Evolutionary conservation across 176 grass and related monocot genomes (phyloP), one percentile per base, ranked within the genome.

Genomic region (Carex kokanica): DNA sequence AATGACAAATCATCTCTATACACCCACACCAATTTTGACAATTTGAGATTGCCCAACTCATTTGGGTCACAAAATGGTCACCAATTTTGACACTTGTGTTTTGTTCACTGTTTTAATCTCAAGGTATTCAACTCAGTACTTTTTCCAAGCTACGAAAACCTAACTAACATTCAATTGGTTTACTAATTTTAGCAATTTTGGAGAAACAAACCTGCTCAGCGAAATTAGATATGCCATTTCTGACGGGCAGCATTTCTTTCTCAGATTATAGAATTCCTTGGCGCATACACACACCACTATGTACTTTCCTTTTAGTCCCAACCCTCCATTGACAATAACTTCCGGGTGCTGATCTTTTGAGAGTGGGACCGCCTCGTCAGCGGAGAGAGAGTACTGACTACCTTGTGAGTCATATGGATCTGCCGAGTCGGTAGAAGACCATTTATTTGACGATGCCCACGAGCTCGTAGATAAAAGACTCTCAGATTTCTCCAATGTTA

Each of bases 201-300:
- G 23, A 54, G 54, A 38, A 38, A 53, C 47, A 77, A 77, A 77
- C 73, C 73, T 77, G 73, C 73, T 77, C 21, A 77, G 67, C 41
- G 94, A 97, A 83, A 86, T 79, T 90, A 94, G 91, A 90, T 91
- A 92, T 47, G 87, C 88, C 85, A 93, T 64, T 86, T 99, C 96
- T 6, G 93, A 91, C 18, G 89, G 96, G 69, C 96, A 93, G 68
- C 91, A 99, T 84, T 93, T 99, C 83, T 90, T 93, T 79, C 96
- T 81, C 17, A 99, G 83, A 58, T 58, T 57, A 59, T 92, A 90
- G 78, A 99, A 99, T 72, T 89, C 78, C 41, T 93, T 84, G 57
- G 85, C 91, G 31, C 87, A 92, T 81, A 99, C 78, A 23, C 83
- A 86, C 83, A 90, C 85, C 71, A 99, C 89, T 15, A 83, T 85